Conservation (phyloP, 768 basidiomycete genomes). For the Lactarius vividus region DNA sequence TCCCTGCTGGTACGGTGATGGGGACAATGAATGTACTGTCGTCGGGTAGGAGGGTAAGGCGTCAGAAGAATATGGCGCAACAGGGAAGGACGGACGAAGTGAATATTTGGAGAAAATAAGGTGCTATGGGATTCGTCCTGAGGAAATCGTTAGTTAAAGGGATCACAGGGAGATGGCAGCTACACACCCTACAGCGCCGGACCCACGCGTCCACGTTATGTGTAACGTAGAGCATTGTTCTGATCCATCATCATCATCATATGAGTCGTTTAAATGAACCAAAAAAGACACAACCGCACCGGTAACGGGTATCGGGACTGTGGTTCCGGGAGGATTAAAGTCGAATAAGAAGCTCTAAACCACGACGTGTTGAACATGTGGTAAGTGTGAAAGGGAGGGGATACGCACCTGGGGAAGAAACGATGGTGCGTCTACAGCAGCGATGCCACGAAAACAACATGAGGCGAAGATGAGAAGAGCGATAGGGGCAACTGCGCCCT, state of each 20-base stretch:
- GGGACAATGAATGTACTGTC: constrained; percentile 49
- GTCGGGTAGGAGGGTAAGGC: background rate
- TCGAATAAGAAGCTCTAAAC: constrained; percentile 35
- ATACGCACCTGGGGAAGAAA: constrained; percentile 19
- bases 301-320: constrained; percentile 35
- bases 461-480: background rate
- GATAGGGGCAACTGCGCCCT: background rate
- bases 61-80: background rate
- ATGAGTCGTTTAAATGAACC: background rate
- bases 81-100: constrained; percentile 47
- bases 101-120: constrained; percentile 60
- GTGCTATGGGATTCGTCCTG: constrained; percentile 54
- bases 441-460: background rate
- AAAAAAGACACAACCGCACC: constrained; percentile 22
- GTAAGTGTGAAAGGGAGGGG: background rate
- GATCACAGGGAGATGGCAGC: no score
- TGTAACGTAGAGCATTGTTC: constrained; percentile 37
- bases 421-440: background rate
- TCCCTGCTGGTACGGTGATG: constrained; percentile 50
- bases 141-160: constrained; percentile 9
- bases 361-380: background rate
- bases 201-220: constrained; percentile 33
- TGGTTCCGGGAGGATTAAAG: constrained; percentile 33
- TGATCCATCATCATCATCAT: constrained; percentile 10
- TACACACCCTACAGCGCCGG: constrained; percentile 32